Evolutionary conservation across 179 eudicot species (phyloP).

Genomic region (Gypsophila paniculata): DNA sequence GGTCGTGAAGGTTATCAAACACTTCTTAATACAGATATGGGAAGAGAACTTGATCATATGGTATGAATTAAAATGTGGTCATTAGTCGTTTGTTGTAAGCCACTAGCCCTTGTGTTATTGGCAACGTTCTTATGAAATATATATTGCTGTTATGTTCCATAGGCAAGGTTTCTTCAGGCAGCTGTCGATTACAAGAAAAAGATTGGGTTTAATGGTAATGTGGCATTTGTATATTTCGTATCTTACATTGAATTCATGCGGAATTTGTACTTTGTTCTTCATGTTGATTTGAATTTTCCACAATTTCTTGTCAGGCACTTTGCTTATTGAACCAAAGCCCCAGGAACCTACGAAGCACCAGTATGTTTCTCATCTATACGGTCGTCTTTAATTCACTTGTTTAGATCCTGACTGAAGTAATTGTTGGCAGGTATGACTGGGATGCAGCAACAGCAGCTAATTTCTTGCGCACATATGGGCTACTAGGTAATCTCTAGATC

Average conservation of each 20-base stretch:
- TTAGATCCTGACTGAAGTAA: slow-evolving; percentile 16
- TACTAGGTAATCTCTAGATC: slow-evolving; percentile 47
- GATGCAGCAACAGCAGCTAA: slow-evolving; percentile 95
- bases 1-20: slow-evolving; percentile 98
- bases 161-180: slow-evolving; percentile 87
- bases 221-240: slow-evolving; percentile 7
- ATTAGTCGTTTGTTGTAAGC: not conserved
- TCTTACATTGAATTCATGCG: not conserved
- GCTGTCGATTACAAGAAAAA: slow-evolving; percentile 90
- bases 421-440: slow-evolving; percentile 84
- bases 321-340: slow-evolving; percentile 93
- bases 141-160: slow-evolving; percentile 19
- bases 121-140: not conserved
- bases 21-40: slow-evolving; percentile 96
- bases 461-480: slow-evolving; percentile 92
- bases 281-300: too few relatives aligned
- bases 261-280: too few relatives aligned
- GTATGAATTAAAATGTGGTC: slow-evolving; percentile 31
- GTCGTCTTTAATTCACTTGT: not conserved
- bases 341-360: slow-evolving; percentile 98
- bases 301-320: too few relatives aligned
- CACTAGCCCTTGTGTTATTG: not conserved
- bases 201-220: slow-evolving; percentile 86
- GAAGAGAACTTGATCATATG: slow-evolving; percentile 88
- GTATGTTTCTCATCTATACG: slow-evolving; percentile 40